Percentiles rank a stretch among this genome's conserved stretches.
phyloP scores from a whole-genome alignment of 2,329 filamentous ascomycete species.

The Ophiosphaerella herpotricha region DNA sequence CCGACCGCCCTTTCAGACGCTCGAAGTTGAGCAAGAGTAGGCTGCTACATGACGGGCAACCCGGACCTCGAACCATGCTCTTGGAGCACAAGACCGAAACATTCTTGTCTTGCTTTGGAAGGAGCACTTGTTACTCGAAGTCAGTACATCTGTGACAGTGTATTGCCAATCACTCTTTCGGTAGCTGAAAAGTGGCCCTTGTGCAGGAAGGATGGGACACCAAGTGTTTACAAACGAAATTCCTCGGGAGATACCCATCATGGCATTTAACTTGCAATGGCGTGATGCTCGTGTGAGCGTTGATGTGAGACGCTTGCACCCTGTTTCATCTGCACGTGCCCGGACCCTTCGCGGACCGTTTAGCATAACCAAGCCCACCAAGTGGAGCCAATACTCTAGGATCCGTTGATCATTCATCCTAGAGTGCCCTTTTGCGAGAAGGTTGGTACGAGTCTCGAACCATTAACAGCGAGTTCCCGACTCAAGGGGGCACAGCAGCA shows the following conservation, averaged over 20 bases:
- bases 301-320: conserved; percentile 16
- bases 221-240: not conserved
- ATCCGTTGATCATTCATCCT: conserved; percentile 3
- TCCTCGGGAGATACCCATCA: not conserved
- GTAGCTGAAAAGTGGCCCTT: not conserved
- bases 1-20: not conserved
- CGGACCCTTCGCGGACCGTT: conserved; percentile 4
- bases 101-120: too few relatives aligned
- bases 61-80: too few relatives aligned
- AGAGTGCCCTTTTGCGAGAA: not conserved
- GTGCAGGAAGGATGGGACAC: not conserved
- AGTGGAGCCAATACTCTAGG: not conserved
- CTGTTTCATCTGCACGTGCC: conserved; percentile 24
- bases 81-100: too few relatives aligned
- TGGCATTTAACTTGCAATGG: not conserved
- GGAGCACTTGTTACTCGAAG: too few relatives aligned
- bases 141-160: too few relatives aligned
- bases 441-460: conserved; percentile 28
- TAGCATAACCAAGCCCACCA: conserved; percentile 12
- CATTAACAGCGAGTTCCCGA: conserved; percentile 21
- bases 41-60: not conserved
- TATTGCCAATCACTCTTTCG: not conserved
- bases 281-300: conserved; percentile 18
- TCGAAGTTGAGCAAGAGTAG: not conserved
- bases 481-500: conserved; percentile 20